Percentiles rank a stretch among this genome's conserved stretches.
Evolutionary conservation across 768 basidiomycete genomes (phyloP).

Genomic region (Lactifluus hygrophoroides): DNA sequence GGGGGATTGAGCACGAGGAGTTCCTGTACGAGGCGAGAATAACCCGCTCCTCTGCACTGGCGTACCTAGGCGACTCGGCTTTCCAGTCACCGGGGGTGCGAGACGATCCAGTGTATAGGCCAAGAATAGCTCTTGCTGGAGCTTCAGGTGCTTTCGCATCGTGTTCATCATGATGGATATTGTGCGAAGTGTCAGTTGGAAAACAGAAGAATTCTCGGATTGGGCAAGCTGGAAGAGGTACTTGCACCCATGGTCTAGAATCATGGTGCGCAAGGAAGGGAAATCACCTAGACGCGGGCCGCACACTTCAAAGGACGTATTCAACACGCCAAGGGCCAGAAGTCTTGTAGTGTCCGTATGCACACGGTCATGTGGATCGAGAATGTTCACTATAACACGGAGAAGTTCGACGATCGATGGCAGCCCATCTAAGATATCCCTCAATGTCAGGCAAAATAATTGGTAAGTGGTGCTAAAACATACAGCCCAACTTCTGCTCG

Average conservation of each 20-base stretch:
- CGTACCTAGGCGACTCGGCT: conserved; percentile 20
- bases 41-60: conserved; percentile 11
- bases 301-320: conserved; percentile 78
- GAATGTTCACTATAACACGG: conserved; percentile 87
- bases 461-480: not conserved
- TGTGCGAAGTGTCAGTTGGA: conserved; percentile 74
- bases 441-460: not conserved
- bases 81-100: conserved; percentile 42
- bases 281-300: conserved; percentile 69
- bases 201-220: conserved; percentile 73
- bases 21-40: conserved; percentile 23
- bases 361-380: conserved; percentile 89
- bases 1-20: conserved; percentile 35
- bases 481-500: conserved; percentile 6
- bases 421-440: conserved; percentile 57
- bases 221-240: conserved; percentile 95
- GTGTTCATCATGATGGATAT: conserved; percentile 85
- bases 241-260: conserved; percentile 89
- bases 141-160: conserved; percentile 76
- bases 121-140: conserved; percentile 92
- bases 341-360: conserved; percentile 95
- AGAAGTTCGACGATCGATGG: conserved; percentile 87
- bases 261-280: conserved; percentile 65
- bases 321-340: conserved; percentile 79
- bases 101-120: conserved; percentile 91